Evolutionary conservation across 2,329 filamentous ascomycete genomes (phyloP).

Genomic region (Fonsecaea monophora): DNA sequence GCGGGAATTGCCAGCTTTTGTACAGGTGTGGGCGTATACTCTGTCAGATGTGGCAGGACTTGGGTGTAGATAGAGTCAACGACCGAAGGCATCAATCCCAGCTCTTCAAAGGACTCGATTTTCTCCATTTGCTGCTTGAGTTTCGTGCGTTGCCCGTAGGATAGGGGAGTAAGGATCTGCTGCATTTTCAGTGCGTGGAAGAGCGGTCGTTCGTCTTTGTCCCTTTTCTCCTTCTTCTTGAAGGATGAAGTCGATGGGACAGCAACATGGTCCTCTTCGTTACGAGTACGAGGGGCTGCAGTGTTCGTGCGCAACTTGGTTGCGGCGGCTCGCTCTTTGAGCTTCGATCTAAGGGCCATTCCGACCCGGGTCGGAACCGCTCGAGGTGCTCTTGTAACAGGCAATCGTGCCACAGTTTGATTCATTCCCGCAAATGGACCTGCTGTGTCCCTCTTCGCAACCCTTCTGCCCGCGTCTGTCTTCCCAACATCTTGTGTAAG

Average conservation of each 20-base stretch:
- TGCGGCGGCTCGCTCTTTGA: conserved; percentile 12
- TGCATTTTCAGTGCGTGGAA: conserved; percentile 96
- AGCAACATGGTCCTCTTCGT: background rate
- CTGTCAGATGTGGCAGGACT: conserved; percentile 74
- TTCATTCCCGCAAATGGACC: conserved; percentile 69
- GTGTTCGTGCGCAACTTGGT: background rate
- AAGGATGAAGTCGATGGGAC: conserved; percentile 6
- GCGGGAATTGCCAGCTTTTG: conserved; percentile 88
- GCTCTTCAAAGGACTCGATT: conserved; percentile 79
- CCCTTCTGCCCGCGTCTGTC: conserved; percentile 27
- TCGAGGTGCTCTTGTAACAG: conserved; percentile 22
- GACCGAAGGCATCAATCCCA: conserved; percentile 74
- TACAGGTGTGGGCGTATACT: conserved; percentile 83
- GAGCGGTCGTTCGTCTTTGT: conserved; percentile 57
- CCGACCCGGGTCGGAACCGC: conserved; percentile 19
- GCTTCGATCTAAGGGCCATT: conserved; percentile 27
- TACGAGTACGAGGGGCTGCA: background rate
- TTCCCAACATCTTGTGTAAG: conserved; percentile 53
- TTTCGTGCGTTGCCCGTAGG: conserved; percentile 71
- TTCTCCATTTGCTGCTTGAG: conserved; percentile 68
- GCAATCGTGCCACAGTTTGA: conserved; percentile 32
- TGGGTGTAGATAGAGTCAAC: conserved; percentile 75
- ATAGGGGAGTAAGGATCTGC: conserved; percentile 73
- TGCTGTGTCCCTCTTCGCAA: conserved; percentile 50
- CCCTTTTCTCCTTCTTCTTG: conserved; percentile 39